Base-by-base conservation (phyloP, 139 green algal species). In the Coccomyxa sp. region DNA sequence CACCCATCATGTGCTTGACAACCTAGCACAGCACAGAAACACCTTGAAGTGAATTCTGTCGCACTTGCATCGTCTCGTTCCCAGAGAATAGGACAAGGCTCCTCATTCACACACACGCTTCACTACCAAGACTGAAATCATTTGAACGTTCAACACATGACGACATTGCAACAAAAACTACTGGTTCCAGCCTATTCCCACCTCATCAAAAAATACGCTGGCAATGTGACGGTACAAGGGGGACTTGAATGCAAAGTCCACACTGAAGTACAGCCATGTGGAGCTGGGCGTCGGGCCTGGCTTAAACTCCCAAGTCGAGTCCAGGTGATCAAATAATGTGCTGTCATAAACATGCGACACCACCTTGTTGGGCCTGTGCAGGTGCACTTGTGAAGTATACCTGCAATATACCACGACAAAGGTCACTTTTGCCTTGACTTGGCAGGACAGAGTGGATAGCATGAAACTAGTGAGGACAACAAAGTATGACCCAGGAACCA, bases 181-280 rank as follows among this genome's bases (percentile, higher is more conserved):
- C 76, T 63, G 13, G 59, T 59, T 13, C 17, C 3, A 10, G 21
- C 76, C 15, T 66, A 38, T 17, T 32, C 32, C 4, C 74, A 90
- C 88, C 85, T 94, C 88, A 13, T 94, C 89, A 81, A 93, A 95
- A 75, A 95, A 95, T 23, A 93, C 81, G 16, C 76, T 82, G 17
- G 90, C 92, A 9, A 97, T 85, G 57, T 93, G 87, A 57, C 86
- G 83, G 82, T 98, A 96, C 51, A 98, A 84, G 27, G 91, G 86
- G n/a, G 90, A 95, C 75, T 91, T 91, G 89, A 98, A 98, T 0
- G 90, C 91, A 88, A 98, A 98, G 82, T 97, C 94, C 4, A 98
- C 91, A 45, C 83, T 82, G 84, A 98, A 98, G 77, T 77, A 83
- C 23, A 98, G 89, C 91, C 90, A 95, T 10, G 86, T 91, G 79